These are phyloP conservation scores for Stagonosporopsis tanaceti DNA, from an alignment of 2,329 filamentous ascomycete genomes.

Conservation along the genomic window DNA sequence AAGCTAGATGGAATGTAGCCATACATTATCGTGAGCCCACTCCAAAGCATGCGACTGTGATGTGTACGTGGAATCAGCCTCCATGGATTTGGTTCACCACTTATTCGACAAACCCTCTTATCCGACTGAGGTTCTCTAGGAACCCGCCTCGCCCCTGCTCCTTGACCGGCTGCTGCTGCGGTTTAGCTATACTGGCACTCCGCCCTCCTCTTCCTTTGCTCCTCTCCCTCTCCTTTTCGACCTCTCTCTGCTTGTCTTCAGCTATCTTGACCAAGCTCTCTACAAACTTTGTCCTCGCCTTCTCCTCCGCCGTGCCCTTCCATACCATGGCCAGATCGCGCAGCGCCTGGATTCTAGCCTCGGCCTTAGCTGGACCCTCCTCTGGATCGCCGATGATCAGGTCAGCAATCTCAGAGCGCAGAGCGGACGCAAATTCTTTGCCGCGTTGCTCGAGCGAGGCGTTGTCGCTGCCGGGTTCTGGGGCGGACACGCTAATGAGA, in stretches of 20 bases:
- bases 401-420: conserved; percentile 75
- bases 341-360: conserved; percentile 76
- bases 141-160: conserved; percentile 46
- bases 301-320: conserved; percentile 96
- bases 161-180: conserved; percentile 20
- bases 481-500: conserved; percentile 88
- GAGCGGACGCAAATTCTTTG: conserved; percentile 75
- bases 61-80: too few relatives aligned
- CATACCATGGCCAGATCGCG: conserved; percentile 81
- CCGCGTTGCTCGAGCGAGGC: conserved; percentile 85
- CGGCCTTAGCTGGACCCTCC: conserved; percentile 76
- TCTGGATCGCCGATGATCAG: conserved; percentile 64
- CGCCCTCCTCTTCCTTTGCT: conserved; percentile 26
- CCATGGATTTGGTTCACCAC: too few relatives aligned
- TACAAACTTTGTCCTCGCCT: conserved; percentile 80
- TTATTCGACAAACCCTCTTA: conserved; percentile 46
- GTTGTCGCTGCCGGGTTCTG: conserved; percentile 71
- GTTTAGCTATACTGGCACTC: conserved; percentile 35
- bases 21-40: not conserved
- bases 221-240: conserved; percentile 51
- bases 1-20: conserved; percentile 6
- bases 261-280: conserved; percentile 82
- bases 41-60: not conserved
- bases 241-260: conserved; percentile 69
- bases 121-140: conserved; percentile 50